Base-by-base conservation (phyloP, 2,329 filamentous ascomycete genomes). In the Paraphaeosphaeria sporulosa region DNA sequence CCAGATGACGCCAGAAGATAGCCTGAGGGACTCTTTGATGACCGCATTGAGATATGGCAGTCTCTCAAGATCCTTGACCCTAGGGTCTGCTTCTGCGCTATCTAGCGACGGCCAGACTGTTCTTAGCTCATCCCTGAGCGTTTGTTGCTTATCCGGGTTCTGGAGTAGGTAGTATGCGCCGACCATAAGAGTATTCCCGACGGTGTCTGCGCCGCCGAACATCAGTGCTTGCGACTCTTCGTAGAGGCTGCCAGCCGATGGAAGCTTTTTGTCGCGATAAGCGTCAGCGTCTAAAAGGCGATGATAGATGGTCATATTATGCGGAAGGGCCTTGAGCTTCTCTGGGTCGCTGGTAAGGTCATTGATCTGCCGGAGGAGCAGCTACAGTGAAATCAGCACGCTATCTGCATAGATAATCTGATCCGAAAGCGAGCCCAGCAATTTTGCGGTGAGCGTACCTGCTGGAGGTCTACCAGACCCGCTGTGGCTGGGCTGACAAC, bases 141-240 rank as follows among this genome's bases (percentile, higher is more conserved):
- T 75, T 15, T 72, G 53, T 38, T 78, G 59, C 17, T 76, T 64
- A 0, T 66, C 60, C 0, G 76, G 75, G 1, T 74, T 61, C 30
- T 77, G 68, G 4, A 83, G 68, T 27, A 84, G 57, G 52, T 82
- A 71, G 59, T 76, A 82, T 1, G 73, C 73, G 0, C 80, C 81
- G 9, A 79, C 64, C 71, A 78, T 79, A 8, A 81, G 62, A 1
- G 80, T 74, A 43, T 78, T 79, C 0, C 76, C 81, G 6, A 78
- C 76, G 0, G 82, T 83, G 58, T 84, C 81, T 13, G 75, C 75
- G 15, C 82, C 83, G 8, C 76, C 82, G 62, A 83, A 83, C 63
- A 84, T 72, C 52, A 84, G 71, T 0, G 79, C 77, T 64, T 80
- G 77, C 1, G 76, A 77, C 70, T 84, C 82, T 19, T 83, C 79